Percentiles rank a stretch among this genome's conserved stretches.
phyloP scores from a whole-genome alignment of 1,284 basidiomycete genomes.

The Cutaneotrichosporon cavernicola region DNA sequence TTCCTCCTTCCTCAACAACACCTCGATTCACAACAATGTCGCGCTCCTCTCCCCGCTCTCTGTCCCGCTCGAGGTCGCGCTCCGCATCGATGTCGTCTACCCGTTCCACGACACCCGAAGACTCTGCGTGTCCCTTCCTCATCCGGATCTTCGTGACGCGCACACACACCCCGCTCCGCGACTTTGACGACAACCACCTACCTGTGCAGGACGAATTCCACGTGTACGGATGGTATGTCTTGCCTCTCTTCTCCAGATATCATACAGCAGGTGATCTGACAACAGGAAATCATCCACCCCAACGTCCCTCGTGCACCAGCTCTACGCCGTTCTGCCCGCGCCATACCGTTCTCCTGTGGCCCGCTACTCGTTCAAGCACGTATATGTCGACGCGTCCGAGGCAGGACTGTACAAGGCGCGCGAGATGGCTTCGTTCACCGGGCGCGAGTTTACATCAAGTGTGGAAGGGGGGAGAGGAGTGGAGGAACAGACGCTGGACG shows the following conservation, averaged over 20 bases:
- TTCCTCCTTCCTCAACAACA: slow-evolving; percentile 1
- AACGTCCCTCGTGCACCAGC: slow-evolving; percentile 39
- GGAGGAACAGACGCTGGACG: slow-evolving; percentile 45
- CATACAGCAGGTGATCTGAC: neutral
- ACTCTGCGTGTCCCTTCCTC: slow-evolving; percentile 38
- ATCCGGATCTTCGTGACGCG: slow-evolving; percentile 48
- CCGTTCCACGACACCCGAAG: slow-evolving; percentile 11
- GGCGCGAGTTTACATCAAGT: slow-evolving; percentile 35
- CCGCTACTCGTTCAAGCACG: slow-evolving; percentile 44
- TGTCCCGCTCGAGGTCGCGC: slow-evolving; percentile 12
- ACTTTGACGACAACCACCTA: slow-evolving; percentile 45
- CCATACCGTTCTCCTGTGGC: slow-evolving; percentile 43
- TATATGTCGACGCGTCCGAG: slow-evolving; percentile 48
- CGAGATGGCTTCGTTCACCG: slow-evolving; percentile 42
- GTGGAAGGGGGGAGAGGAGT: slow-evolving; percentile 18
- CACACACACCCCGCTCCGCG: slow-evolving; percentile 41
- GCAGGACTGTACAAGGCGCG: slow-evolving; percentile 41
- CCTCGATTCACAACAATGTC: slow-evolving; percentile 14
- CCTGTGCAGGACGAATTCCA: slow-evolving; percentile 43
- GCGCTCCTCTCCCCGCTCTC: slow-evolving; percentile 10
- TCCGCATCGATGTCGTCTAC: slow-evolving; percentile 10
- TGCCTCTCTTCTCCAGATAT: neutral
- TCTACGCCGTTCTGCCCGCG: slow-evolving; percentile 44
- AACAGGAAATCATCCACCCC: slow-evolving; percentile 45
- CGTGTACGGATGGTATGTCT: slow-evolving; percentile 47